These are phyloP conservation scores for Citrus medica DNA, from an alignment of 345 rosid genomes.

Conservation along the genomic window DNA sequence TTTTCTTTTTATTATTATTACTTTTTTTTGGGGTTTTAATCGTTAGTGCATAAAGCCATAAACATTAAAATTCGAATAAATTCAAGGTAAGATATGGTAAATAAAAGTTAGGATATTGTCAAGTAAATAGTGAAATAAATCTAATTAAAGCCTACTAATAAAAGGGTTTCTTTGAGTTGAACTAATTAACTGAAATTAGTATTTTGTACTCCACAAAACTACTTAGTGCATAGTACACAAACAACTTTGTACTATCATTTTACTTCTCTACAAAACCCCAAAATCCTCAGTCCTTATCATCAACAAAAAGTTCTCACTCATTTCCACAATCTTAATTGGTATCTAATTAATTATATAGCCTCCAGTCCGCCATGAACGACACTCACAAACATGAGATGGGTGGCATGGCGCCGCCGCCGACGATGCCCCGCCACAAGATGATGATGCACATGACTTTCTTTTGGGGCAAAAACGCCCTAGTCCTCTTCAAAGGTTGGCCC, in stretches of 20 bases:
- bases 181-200: background rate
- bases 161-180: background rate
- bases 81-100: background rate
- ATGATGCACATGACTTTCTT: slow-evolving; percentile 47
- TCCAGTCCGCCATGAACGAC: background rate
- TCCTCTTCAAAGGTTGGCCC: slow-evolving; percentile 47
- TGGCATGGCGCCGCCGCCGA: background rate
- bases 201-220: background rate
- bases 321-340: no score
- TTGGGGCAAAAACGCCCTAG: slow-evolving; percentile 32
- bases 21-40: no score
- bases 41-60: no score
- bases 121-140: background rate
- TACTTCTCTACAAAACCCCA: background rate
- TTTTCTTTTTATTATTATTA: no score
- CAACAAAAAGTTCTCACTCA: no score
- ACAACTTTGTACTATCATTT: background rate
- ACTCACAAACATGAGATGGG: slow-evolving; percentile 14
- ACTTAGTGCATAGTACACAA: background rate
- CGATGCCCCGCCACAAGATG: background rate
- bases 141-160: background rate
- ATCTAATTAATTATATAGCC: background rate
- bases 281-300: background rate
- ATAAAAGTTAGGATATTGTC: background rate
- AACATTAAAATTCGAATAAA: no score